phyloP scores from a whole-genome alignment of 1,284 basidiomycete species.

The Sphaerobolus stellatus region DNA sequence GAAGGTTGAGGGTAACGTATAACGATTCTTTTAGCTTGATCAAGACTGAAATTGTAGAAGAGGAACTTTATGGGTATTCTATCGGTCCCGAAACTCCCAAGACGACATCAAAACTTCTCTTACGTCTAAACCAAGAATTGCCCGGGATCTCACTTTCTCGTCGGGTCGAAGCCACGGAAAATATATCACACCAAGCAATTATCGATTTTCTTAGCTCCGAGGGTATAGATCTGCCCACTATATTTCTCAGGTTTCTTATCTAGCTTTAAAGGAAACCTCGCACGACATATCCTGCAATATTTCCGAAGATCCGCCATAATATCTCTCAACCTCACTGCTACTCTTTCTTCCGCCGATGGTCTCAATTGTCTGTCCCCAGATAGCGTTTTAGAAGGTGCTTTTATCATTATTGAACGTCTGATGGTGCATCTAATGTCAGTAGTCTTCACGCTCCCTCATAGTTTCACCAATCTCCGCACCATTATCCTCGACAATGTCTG shows the following conservation, averaged over 20 bases:
- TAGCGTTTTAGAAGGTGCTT: slow-evolving; percentile 46
- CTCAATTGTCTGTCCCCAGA: slow-evolving; percentile 42
- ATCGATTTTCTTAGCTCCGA: slow-evolving; percentile 42
- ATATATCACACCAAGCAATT: slow-evolving; percentile 42
- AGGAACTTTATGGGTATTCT: slow-evolving; percentile 40
- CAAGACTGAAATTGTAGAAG: slow-evolving; percentile 23
- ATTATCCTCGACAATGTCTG: slow-evolving; percentile 47
- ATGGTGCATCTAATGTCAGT: slow-evolving; percentile 3
- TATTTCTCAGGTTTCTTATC: neutral
- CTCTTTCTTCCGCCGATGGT: slow-evolving; percentile 47
- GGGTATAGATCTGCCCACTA: slow-evolving; percentile 30
- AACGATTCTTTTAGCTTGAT: neutral
- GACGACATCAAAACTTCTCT: slow-evolving; percentile 35
- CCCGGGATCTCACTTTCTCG: slow-evolving; percentile 49
- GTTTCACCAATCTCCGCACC: slow-evolving; percentile 50
- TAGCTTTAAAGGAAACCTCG: slow-evolving; percentile 6
- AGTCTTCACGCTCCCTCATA: slow-evolving; percentile 53
- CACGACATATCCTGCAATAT: slow-evolving; percentile 16
- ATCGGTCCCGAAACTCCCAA: slow-evolving; percentile 45
- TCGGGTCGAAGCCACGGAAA: slow-evolving; percentile 33
- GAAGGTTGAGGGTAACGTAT: neutral
- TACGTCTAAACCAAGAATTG: slow-evolving; percentile 39
- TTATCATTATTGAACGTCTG: slow-evolving; percentile 8
- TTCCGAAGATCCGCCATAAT: slow-evolving; percentile 41
- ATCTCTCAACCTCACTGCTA: slow-evolving; percentile 41